A percentile compares a stretch with the other conserved stretches of the same genome.
phyloP scores from a whole-genome alignment of 2,329 filamentous ascomycete species.

The Botrytis pseudocinerea region DNA sequence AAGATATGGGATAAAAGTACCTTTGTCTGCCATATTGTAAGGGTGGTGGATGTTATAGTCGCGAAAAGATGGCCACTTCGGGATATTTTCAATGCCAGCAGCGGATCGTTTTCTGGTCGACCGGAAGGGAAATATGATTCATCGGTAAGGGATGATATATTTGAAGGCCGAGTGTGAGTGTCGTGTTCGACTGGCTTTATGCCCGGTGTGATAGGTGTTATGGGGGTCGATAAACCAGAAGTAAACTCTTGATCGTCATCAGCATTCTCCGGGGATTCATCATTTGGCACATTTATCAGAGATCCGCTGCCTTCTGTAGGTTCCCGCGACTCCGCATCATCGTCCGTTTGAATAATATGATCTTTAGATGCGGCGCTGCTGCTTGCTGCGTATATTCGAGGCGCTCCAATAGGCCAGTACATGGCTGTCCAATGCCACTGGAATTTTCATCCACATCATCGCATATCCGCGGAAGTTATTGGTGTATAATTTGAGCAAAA shows the following conservation, averaged over 20 bases:
- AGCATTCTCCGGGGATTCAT: conserved; percentile 31
- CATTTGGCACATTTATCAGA: conserved; percentile 36
- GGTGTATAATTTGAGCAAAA: conserved; percentile 25
- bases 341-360: conserved; percentile 56
- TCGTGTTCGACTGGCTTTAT: conserved; percentile 61
- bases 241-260: conserved; percentile 34
- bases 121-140: conserved; percentile 23
- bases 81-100: conserved; percentile 75
- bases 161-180: conserved; percentile 38
- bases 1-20: conserved; percentile 49
- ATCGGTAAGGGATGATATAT: conserved; percentile 27
- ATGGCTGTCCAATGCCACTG: conserved; percentile 53
- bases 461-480: conserved; percentile 38
- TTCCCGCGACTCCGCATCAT: conserved; percentile 54
- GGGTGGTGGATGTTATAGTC: conserved; percentile 78
- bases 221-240: conserved; percentile 47
- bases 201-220: conserved; percentile 57
- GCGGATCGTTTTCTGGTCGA: conserved; percentile 54
- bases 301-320: conserved; percentile 42
- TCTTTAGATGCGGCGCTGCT: conserved; percentile 58
- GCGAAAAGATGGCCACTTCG: conserved; percentile 82
- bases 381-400: conserved; percentile 77
- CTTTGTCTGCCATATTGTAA: conserved; percentile 97
- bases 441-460: conserved; percentile 41
- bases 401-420: conserved; percentile 90